Percentiles rank a stretch among this genome's conserved stretches.
Evolutionary conservation across 768 basidiomycete genomes (phyloP).

Genomic region (Inosperma sp.): DNA sequence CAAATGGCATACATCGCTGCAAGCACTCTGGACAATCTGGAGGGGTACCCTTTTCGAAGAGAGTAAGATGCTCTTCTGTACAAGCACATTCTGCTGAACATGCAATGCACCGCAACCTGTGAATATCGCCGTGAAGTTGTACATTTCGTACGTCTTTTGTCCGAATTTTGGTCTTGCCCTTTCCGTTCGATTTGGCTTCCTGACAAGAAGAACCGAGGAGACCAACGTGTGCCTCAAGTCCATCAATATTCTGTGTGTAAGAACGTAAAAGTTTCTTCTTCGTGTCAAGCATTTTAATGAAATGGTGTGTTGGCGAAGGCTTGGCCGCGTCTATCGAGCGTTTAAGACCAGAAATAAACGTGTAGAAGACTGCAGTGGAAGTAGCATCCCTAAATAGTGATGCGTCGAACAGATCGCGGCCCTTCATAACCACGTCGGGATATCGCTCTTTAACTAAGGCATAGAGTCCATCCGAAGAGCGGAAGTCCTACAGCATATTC

Average conservation of each 20-base stretch:
- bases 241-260: constrained; percentile 99
- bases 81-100: constrained; percentile 81
- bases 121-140: constrained; percentile 92
- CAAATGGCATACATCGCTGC: constrained; percentile 61
- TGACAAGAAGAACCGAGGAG: constrained; percentile 62
- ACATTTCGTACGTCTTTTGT: constrained; percentile 79
- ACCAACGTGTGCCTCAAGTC: constrained; percentile 79
- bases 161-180: constrained; percentile 65
- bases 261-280: constrained; percentile 83
- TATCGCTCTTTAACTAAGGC: constrained; percentile 83
- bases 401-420: constrained; percentile 93
- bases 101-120: constrained; percentile 80
- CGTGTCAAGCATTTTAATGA: constrained; percentile 77
- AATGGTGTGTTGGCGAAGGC: constrained; percentile 83
- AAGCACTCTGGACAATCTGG: constrained; percentile 87
- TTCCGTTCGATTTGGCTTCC: constrained; percentile 46
- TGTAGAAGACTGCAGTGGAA: constrained; percentile 88
- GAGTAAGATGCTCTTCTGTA: constrained; percentile 51
- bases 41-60: constrained; percentile 66
- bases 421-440: constrained; percentile 80
- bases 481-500: constrained; percentile 71
- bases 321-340: constrained; percentile 71
- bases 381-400: constrained; percentile 82
- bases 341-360: constrained; percentile 91
- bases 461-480: constrained; percentile 90